Evolutionary conservation across 495 filamentous ascomycete species (phyloP), one percentile per base, ranked within the genome.

Genomic region (Penicillium arizonense): DNA sequence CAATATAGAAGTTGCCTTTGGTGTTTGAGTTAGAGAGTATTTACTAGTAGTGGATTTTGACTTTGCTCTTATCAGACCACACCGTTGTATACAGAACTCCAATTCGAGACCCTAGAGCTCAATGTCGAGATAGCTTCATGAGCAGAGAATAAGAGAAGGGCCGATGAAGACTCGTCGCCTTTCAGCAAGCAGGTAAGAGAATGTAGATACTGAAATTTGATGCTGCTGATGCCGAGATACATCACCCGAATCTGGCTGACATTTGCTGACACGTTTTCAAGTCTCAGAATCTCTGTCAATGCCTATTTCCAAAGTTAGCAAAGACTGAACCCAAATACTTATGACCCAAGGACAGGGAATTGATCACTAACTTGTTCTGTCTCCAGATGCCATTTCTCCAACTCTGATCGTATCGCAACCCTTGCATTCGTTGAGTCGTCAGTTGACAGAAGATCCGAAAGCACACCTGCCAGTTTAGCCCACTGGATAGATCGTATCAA

Each of bases 1-100:
- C 48, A 62, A 48, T 62, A 62, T 23, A 62, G 38, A 30, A 56
- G 51, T 16, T 62, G 59, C 59, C 59, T 62, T 12, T 38, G 0
- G 16, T 13, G 6, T 10, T 2, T 33, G 28, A 30, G 5, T 30
- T 10, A 30, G 28, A 30, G 28, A 30, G 28, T 30, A 2, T 8
- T 30, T 2, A 30, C 3, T 2, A 6, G 28, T 30, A 5, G 7
- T 9, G 28, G 28, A 30, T 30, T 2, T 2, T 24, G 12, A 5
- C 4, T 24, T 20, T 3, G 5, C 11, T 4, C 56, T 33, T 59
- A 62, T 56, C 59, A 62, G 11, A 59, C 40, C 11, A 62, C 47
- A 8, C 56, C 59, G 28, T 57, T 57, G 23, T 62, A 62, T 39
- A 59, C 59, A n/a, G 56, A 55, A 41, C 28, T 47, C 50, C 49